Base-by-base conservation (phyloP, 2,329 filamentous ascomycete species). In the Chaetomiaceae sp. region DNA sequence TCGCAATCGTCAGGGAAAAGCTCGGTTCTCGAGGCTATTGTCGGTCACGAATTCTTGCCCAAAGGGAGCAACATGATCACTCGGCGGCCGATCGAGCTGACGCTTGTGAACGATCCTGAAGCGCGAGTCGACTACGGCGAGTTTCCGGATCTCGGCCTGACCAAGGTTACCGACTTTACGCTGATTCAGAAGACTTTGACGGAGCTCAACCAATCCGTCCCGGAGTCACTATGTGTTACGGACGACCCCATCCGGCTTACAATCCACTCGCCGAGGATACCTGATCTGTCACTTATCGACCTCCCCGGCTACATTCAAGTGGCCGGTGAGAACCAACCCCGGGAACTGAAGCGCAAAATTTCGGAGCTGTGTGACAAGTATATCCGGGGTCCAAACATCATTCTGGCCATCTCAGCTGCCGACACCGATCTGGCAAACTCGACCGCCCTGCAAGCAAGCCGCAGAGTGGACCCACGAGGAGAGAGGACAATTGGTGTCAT, bases 11-110 rank as follows among this genome's bases (percentile, higher is more conserved):
- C 94, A 0, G 94, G 94, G 36, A 99, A 99, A 74, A 97, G 92
- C 66, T 99, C 94, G 1, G 94, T 99, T 1, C 71, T 99, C 43
- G 94, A 99, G 69, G 89, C 94, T 18, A 95, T 99, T 56, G 95
- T 99, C 50, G 95, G 94, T 5, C 94, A 99, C 66, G 94, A 99
- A 64, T 99, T 99, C 62, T 74, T 99, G 41, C 95, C 94, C 5
- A 99, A 99, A 70, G 94, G 94, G n/a, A 85, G 86, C 37, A 99
- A 99, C 65, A 99, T 99, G 94, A 94, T 99, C 45, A 99, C 94
- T 8, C 81, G 95, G 36, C 80, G 94, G 55, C 94, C 94, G 0
- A 99, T 99, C 66, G 94, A 99, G 71, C 78, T 99, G 51, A 99
- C 94, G 0, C 80, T 99, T 5, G 85, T 99, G 70, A 97, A 99